phyloP scores from a whole-genome alignment of 208 protist genomes.

The Leishmania gerbilli region DNA sequence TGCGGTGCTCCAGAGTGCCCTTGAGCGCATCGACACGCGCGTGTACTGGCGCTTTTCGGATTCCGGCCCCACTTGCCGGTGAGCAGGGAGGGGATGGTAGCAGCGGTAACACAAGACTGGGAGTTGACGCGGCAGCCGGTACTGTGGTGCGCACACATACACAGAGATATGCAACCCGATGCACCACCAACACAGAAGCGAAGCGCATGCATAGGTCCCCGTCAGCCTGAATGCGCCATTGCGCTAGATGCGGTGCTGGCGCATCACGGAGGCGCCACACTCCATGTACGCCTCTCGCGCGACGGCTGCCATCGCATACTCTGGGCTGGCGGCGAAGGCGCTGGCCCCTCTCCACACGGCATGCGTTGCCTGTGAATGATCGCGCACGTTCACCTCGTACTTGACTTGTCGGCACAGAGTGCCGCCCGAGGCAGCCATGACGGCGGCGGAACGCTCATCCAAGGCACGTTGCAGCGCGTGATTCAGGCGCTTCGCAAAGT shows the following conservation, averaged over 20 bases:
- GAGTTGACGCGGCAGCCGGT: not conserved
- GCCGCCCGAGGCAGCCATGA: constrained; percentile 26
- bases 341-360: constrained; percentile 97
- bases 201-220: not conserved
- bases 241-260: not conserved
- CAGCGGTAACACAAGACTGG: not conserved
- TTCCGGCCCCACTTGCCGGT: not conserved
- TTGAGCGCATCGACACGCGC: not conserved
- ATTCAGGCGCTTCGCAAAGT: constrained; percentile 82
- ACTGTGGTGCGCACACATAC: not conserved
- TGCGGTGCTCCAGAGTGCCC: not conserved
- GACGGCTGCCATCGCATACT: constrained; percentile 93
- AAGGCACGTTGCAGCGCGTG: constrained; percentile 31
- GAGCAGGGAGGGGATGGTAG: not conserved
- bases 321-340: constrained; percentile 88
- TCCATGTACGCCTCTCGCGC: constrained; percentile 98
- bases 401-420: constrained; percentile 21
- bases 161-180: not conserved
- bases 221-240: not conserved
- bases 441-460: constrained; percentile 26
- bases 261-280: constrained; percentile 94
- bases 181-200: not conserved
- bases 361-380: constrained; percentile 86
- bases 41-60: no score
- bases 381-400: constrained; percentile 96